Conservation (phyloP, 441 rosid species). For the Jatropha podagrica region DNA sequence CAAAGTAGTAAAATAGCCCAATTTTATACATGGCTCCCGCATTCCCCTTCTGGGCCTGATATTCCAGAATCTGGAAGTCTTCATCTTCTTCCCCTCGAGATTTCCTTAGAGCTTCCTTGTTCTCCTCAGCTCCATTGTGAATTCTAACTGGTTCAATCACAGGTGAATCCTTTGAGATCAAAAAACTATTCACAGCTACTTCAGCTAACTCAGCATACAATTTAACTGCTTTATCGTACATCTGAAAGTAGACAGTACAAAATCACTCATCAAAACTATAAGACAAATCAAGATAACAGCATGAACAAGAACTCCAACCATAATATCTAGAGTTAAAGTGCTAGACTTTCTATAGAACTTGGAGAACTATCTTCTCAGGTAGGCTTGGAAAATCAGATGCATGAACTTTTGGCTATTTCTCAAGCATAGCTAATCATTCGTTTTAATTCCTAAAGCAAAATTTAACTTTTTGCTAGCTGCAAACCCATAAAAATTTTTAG, state of each 20-base stretch:
- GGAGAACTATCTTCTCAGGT: not conserved
- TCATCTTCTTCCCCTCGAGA: constrained; percentile 95
- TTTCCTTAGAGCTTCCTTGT: constrained; percentile 86
- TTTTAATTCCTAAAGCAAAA: not conserved
- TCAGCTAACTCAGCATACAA: constrained; percentile 91
- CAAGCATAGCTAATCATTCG: not conserved
- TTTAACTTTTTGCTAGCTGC: not conserved
- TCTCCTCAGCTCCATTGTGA: constrained; percentile 94
- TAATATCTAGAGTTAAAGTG: not conserved
- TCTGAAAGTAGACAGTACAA: constrained; percentile 40
- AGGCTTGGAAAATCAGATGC: not conserved
- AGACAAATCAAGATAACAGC: not conserved
- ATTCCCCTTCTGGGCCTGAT: constrained; percentile 97
- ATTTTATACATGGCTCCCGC: constrained; percentile 84
- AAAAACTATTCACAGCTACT: constrained; percentile 88
- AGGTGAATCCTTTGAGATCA: constrained; percentile 88
- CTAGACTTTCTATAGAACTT: not conserved
- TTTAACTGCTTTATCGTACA: constrained; percentile 76
- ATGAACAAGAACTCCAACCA: not conserved
- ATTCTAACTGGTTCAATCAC: constrained; percentile 91
- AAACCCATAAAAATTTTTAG: not conserved
- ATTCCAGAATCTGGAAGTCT: constrained; percentile 95
- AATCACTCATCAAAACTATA: constrained; percentile 10
- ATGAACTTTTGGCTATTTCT: constrained; percentile 4
- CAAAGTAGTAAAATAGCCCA: constrained; percentile 90